Conservation (phyloP, 768 basidiomycete genomes). For the Lactarius akahatsu region DNA sequence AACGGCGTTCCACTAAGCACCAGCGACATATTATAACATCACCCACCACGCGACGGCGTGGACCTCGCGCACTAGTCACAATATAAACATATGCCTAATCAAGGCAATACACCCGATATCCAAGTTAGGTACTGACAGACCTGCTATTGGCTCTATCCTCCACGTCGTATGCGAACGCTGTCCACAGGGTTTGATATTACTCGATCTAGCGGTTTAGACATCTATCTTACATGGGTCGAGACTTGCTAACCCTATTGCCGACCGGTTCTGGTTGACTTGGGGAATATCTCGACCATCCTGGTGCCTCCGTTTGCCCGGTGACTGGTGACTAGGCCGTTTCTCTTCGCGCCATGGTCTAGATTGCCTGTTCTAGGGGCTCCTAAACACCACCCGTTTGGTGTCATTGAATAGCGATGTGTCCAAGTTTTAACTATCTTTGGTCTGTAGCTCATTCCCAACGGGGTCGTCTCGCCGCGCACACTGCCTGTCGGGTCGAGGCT, state of each 20-base stretch:
- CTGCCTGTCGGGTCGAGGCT: not conserved
- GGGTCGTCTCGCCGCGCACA: not conserved
- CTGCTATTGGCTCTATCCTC: not conserved
- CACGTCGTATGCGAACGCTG: not conserved
- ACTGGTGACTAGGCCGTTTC: not conserved
- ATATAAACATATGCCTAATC: not conserved
- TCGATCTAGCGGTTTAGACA: not conserved
- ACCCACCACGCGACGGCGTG: not conserved
- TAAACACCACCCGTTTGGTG: not conserved
- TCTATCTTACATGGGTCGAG: not conserved
- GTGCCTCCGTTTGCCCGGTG: not conserved
- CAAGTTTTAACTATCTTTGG: not conserved
- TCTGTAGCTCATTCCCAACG: not conserved
- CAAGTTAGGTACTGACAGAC: not conserved
- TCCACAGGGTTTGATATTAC: not conserved
- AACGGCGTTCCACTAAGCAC: not conserved
- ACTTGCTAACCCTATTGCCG: not conserved
- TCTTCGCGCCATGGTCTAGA: not conserved
- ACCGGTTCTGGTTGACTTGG: not conserved
- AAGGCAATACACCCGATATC: not conserved
- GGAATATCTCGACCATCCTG: not conserved
- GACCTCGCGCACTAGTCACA: not conserved
- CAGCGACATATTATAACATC: not conserved
- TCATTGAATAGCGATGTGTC: not conserved
- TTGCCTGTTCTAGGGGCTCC: not conserved